Conservation (phyloP, 495 filamentous ascomycete species). For the Trichoderma erinaceum region DNA sequence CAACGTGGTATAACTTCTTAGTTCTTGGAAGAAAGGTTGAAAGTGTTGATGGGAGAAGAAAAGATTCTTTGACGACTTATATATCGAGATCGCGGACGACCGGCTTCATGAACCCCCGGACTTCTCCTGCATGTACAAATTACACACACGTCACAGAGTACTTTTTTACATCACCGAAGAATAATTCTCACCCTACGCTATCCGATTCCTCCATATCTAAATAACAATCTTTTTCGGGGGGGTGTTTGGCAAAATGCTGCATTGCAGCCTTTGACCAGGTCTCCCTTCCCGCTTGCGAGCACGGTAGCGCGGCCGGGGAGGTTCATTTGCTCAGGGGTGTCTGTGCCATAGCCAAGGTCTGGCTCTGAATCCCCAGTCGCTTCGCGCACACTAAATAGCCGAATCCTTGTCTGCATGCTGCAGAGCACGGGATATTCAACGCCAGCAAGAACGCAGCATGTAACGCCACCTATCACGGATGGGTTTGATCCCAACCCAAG, state of each 20-base stretch:
- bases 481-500: no score
- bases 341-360: neutral
- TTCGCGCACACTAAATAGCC: neutral
- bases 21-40: neutral
- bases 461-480: neutral
- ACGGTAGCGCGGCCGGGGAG: neutral
- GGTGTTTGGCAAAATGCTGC: neutral
- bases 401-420: neutral
- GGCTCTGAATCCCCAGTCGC: neutral
- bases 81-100: neutral
- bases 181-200: neutral
- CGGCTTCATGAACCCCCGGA: neutral
- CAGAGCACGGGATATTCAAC: neutral
- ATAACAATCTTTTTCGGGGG: neutral
- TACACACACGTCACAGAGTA: neutral
- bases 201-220: neutral
- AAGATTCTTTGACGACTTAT: conserved; percentile 4
- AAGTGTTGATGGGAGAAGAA: neutral
- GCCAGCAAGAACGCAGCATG: neutral
- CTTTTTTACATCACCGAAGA: neutral
- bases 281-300: no score
- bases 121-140: neutral
- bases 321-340: conserved; percentile 3
- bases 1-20: neutral
- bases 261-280: no score